Base-by-base conservation (phyloP, 352 stramenopile species). In the Globisporangium alternatum region DNA sequence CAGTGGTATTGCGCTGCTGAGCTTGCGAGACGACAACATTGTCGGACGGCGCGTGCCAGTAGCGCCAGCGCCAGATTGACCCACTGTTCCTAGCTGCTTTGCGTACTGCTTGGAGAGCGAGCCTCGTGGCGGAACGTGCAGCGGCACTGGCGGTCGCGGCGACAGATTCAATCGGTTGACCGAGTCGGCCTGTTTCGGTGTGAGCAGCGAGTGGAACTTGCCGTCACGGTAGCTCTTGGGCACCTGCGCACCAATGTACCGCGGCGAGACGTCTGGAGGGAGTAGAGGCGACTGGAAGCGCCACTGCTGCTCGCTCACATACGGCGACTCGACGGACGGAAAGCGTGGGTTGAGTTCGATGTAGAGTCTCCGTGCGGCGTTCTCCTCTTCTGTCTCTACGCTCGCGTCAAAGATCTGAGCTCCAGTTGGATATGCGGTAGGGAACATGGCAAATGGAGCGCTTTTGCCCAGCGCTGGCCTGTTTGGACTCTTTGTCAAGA, bases 271-370 rank as follows among this genome's bases (percentile, higher is more conserved):
- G 51, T 83, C 66, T 17, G 79, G 81, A 1, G 77, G 74, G 5
- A 90, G 58, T 41, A 90, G 33, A 9, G 71, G 65, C 0, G 77
- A 78, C 48, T 77, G 75, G 53, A 77, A 74, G 44, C 81, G 75
- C 81, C 81, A 90, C 67, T 88, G 78, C 59, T 72, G 71, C 2
- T 78, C 76, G 35, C 51, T 61, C 30, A 77, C 62, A 39, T 72
- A 68, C 13, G 76, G 76, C 8, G 76, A 75, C 15, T 79, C 70
- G n/a, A 88, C 70, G 0, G 81, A 90, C 21, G 81, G 81, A 43
- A 90, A 90, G 3, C 77, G 77, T 22, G 81, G 79, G 33, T 90
- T 90, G 10, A 86, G 67, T 56, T 90, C 74, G 9, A 81, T 68
- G 60, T 76, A 88, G 7, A 74, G 30, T 0, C 56, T 64, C 5